These are phyloP conservation scores for Rhodotorula sp. DNA, from an alignment of 1,284 basidiomycete species.

Conservation along the genomic window DNA sequence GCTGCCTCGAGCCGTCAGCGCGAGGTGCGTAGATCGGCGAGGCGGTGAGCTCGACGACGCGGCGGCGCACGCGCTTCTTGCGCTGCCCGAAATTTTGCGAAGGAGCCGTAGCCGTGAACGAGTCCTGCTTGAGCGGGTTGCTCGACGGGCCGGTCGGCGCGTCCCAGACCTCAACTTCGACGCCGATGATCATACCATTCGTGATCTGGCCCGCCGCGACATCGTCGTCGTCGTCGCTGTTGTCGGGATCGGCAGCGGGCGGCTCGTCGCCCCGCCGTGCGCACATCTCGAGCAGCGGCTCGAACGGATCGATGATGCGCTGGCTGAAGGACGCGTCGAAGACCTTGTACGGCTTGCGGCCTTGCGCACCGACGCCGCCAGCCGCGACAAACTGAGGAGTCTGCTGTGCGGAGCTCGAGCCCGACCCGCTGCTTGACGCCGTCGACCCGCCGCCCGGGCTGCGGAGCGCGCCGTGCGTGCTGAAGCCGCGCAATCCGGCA, in stretches of 20 bases:
- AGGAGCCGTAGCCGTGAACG: constrained; percentile 10
- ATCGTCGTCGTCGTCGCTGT: constrained; percentile 25
- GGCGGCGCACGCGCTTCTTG: constrained; percentile 37
- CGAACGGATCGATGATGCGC: constrained; percentile 41
- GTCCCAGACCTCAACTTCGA: constrained; percentile 34
- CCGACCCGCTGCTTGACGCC: background rate
- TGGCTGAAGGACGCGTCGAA: constrained; percentile 39
- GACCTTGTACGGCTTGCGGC: constrained; percentile 40
- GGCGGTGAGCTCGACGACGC: constrained; percentile 37
- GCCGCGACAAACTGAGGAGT: constrained; percentile 22
- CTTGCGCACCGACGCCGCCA: constrained; percentile 14
- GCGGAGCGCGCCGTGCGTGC: background rate
- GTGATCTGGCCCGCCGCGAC: background rate
- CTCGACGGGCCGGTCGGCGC: background rate
- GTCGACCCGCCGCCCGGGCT: background rate
- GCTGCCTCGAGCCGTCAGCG: constrained; percentile 24
- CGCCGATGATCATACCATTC: constrained; percentile 34
- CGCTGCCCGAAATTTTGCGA: constrained; percentile 4
- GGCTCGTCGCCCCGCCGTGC: constrained; percentile 33
- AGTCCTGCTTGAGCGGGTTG: constrained; percentile 4
- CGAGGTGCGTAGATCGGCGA: constrained; percentile 26
- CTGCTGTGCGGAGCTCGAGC: background rate
- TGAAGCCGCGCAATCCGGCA: background rate
- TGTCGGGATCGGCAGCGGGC: background rate
- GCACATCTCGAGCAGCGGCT: constrained; percentile 36